Base-by-base conservation (phyloP, 129 eudicot genomes). In the Artemisia annua region DNA sequence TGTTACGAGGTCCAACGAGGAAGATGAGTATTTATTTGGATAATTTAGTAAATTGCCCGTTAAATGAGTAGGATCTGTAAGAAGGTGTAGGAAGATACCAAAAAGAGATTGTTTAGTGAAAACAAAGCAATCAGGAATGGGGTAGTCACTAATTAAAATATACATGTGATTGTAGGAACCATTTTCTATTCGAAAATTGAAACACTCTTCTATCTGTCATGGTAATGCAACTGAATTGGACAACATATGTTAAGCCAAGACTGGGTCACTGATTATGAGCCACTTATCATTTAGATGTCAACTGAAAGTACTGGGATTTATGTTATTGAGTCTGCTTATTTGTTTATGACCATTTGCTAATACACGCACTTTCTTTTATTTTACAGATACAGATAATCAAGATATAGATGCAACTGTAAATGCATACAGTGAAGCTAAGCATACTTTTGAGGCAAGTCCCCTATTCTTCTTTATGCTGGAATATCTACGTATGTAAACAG, bases 401-500 rank as follows among this genome's bases (percentile, higher is more conserved):
- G 85, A 50, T 19, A 13, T 74, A 24, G 88, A 82, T 28, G 75
- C 59, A 44, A 70, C 35, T 64, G 71, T 73, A 60, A 73, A 71
- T 80, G 67, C 75, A 28, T 44, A 22, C 11, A 49, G 15, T 66
- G 82, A 81, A 56, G 85, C 52, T 53, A 69, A 58, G 57, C 48
- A 69, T 67, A 59, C 78, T 73, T 46, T 46, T 15, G 77, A 83
- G 85, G 96, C 80, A 75, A 81, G 92, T 48, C 72, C 67, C 72
- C 67, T 11, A 3, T 5, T 46, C 35, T 52, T 32, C 20, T 15
- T 18, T 11, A 58, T 58, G 30, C 35, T 58, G 26, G 35, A 20
- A 58, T 18, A 20, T 11, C 46, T 58, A 20, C 22, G 7, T 18
- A 22, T 58, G 35, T 57, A 8, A 10, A 58, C 35, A 58, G 12